A percentile compares a stretch with the other conserved stretches of the same genome.
These are phyloP conservation scores for Hericium erinaceus DNA, from an alignment of 768 basidiomycete species.

Conservation along the genomic window DNA sequence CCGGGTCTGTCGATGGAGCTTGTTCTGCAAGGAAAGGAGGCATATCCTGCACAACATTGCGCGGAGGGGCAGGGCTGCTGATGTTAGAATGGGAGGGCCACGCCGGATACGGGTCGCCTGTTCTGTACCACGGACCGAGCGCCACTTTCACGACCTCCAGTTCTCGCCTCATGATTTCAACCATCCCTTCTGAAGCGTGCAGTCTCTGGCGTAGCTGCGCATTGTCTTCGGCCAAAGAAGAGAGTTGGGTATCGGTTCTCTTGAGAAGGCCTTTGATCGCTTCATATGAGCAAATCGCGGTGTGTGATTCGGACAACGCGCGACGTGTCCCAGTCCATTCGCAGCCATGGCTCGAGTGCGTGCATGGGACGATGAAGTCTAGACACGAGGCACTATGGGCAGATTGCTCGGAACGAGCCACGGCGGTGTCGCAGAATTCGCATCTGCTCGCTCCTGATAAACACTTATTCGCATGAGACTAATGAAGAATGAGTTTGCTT, in stretches of 20 bases:
- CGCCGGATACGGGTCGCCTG: conserved; percentile 17
- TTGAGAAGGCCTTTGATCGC: conserved; percentile 51
- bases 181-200: conserved; percentile 45
- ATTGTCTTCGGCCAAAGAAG: conserved; percentile 55
- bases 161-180: conserved; percentile 46
- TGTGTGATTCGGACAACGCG: conserved; percentile 28
- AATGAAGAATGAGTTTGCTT: no score
- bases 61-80: neutral
- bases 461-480: conserved; percentile 29
- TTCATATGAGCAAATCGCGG: conserved; percentile 45
- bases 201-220: conserved; percentile 48
- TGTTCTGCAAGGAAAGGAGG: neutral
- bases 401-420: conserved; percentile 25
- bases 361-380: conserved; percentile 30
- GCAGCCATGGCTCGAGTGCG: conserved; percentile 43
- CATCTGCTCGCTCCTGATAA: conserved; percentile 29
- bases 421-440: conserved; percentile 29
- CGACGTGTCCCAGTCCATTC: conserved; percentile 40
- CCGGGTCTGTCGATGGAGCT: neutral
- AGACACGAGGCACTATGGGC: conserved; percentile 32
- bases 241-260: conserved; percentile 23
- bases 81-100: neutral
- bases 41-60: neutral
- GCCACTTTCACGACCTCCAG: conserved; percentile 43
- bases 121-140: conserved; percentile 57